Conservation (phyloP, 2,329 filamentous ascomycete genomes). For the Aureobasidium vineae region DNA sequence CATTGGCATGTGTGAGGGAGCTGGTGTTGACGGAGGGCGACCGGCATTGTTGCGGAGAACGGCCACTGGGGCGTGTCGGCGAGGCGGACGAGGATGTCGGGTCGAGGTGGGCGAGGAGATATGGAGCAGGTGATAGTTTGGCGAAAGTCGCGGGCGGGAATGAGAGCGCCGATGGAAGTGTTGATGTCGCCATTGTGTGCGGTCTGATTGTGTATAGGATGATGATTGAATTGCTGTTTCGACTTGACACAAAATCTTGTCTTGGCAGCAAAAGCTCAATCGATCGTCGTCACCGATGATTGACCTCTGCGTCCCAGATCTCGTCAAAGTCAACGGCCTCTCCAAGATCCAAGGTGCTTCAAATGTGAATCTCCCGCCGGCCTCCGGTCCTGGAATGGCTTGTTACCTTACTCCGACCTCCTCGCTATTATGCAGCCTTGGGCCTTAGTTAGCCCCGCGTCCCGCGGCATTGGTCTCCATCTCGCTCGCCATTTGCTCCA, state of each 20-base stretch:
- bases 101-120: constrained; percentile 83
- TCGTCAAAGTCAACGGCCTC: background rate
- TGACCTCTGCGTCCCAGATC: background rate
- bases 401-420: constrained; percentile 11
- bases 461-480: constrained; percentile 62
- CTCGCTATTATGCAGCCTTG: constrained; percentile 48
- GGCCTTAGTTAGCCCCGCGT: constrained; percentile 58
- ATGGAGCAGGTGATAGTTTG: constrained; percentile 83
- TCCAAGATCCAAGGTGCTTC: constrained; percentile 9
- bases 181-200: constrained; percentile 27
- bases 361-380: constrained; percentile 16
- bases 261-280: constrained; percentile 21
- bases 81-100: constrained; percentile 53
- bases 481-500: constrained; percentile 58
- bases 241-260: background rate
- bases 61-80: constrained; percentile 76
- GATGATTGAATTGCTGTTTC: background rate
- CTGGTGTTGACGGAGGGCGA: constrained; percentile 74
- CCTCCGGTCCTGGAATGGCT: background rate
- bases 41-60: constrained; percentile 67
- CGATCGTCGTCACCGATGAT: constrained; percentile 20
- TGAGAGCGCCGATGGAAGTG: constrained; percentile 40
- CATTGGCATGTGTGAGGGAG: constrained; percentile 84
- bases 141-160: constrained; percentile 73
- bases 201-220: background rate